Conservation (phyloP, 495 filamentous ascomycete genomes). For the Hypoxylon lenormandii region DNA sequence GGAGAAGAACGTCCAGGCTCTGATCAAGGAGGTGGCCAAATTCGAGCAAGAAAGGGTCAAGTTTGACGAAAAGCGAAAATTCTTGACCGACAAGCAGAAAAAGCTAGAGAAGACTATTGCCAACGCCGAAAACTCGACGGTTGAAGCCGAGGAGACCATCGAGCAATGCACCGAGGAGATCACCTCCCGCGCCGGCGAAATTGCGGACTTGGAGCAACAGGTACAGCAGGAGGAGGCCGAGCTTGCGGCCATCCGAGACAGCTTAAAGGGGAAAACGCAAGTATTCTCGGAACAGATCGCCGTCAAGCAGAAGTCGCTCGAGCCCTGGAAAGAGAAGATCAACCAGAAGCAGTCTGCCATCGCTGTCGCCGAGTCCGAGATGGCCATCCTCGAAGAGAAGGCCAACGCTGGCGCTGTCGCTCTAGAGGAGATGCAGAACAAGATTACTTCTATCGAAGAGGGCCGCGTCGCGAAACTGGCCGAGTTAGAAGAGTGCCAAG, state of each 20-base stretch:
- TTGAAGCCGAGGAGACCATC: conserved; percentile 79
- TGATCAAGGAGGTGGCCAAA: conserved; percentile 88
- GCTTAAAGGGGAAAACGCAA: conserved; percentile 93
- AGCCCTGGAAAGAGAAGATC: conserved; percentile 96
- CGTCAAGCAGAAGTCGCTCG: conserved; percentile 89
- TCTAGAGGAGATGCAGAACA: conserved; percentile 83
- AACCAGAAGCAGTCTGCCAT: conserved; percentile 93
- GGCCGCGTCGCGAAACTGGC: conserved; percentile 73
- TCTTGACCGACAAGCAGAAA: conserved; percentile 86
- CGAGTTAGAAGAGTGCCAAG: conserved; percentile 80
- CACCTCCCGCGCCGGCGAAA: conserved; percentile 76
- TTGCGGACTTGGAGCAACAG: conserved; percentile 74
- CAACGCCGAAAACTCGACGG: conserved; percentile 69
- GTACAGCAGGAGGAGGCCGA: conserved; percentile 85
- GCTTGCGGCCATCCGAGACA: conserved; percentile 80
- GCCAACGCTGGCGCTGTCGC: conserved; percentile 85
- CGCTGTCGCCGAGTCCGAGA: conserved; percentile 92
- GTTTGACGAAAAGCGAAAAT: conserved; percentile 97
- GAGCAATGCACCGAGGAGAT: conserved; percentile 82
- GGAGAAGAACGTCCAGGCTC: conserved; percentile 81
- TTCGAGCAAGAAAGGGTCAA: conserved; percentile 97
- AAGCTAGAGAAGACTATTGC: conserved; percentile 91
- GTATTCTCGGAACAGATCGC: conserved; percentile 92
- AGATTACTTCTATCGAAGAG: conserved; percentile 78
- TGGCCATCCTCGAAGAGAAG: conserved; percentile 88